phyloP scores from a whole-genome alignment of 768 basidiomycete genomes.

The Tulasnella sp. region DNA sequence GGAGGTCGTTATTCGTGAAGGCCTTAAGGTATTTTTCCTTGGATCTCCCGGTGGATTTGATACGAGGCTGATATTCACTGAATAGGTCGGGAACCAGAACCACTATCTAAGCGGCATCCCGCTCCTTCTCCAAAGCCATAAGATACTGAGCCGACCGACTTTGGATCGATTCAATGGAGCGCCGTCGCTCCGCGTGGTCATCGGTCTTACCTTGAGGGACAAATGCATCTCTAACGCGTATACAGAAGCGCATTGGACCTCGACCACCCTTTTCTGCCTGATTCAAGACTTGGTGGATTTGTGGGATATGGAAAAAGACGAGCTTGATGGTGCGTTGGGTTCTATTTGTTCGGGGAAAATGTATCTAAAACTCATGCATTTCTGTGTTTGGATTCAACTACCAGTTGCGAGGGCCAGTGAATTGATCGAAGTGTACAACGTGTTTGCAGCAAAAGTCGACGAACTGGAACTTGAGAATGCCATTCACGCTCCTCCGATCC shows the following conservation, averaged over 20 bases:
- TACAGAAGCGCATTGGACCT: slow-evolving; percentile 58
- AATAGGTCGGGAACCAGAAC: slow-evolving; percentile 53
- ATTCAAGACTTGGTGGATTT: slow-evolving; percentile 54
- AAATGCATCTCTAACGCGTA: slow-evolving; percentile 51
- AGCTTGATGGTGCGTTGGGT: slow-evolving; percentile 13
- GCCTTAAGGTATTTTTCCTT: slow-evolving; percentile 45
- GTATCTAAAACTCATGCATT: background rate
- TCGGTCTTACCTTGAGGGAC: slow-evolving; percentile 61
- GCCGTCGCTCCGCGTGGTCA: background rate
- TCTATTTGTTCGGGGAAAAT: slow-evolving; percentile 35
- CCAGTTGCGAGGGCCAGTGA: slow-evolving; percentile 37
- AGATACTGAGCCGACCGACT: background rate
- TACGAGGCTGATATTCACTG: background rate
- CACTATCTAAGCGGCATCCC: slow-evolving; percentile 72
- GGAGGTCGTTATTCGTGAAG: slow-evolving; percentile 67
- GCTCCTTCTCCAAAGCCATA: slow-evolving; percentile 45
- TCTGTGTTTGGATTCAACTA: slow-evolving; percentile 13
- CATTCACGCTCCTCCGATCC: slow-evolving; percentile 59
- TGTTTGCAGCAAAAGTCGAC: slow-evolving; percentile 48
- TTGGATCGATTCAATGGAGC: background rate
- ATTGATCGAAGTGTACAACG: slow-evolving; percentile 55
- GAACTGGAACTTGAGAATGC: slow-evolving; percentile 48
- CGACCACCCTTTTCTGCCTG: slow-evolving; percentile 63
- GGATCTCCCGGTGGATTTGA: background rate
- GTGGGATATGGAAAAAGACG: slow-evolving; percentile 36